phyloP scores from a whole-genome alignment of 768 basidiomycete genomes.

The Lactifluus rugatus region DNA sequence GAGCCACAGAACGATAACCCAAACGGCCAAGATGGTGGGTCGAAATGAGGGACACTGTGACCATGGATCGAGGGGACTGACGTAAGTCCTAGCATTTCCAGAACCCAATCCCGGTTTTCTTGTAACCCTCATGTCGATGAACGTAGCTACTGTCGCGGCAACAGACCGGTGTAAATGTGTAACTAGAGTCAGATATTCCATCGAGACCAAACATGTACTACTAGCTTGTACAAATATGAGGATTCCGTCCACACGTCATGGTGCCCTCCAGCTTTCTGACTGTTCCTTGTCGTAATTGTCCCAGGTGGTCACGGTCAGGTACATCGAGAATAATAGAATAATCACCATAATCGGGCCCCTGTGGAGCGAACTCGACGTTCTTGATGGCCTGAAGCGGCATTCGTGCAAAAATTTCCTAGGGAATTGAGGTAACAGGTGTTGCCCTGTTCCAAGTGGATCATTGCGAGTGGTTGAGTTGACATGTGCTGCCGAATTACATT shows the following conservation, averaged over 20 bases:
- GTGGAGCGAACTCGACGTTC: background rate
- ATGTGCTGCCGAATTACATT: too few species aligned
- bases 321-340: conserved; percentile 4
- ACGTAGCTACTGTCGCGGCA: conserved; percentile 8
- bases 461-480: background rate
- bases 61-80: background rate
- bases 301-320: conserved; percentile 4
- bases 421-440: too few species aligned
- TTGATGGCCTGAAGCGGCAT: background rate
- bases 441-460: too few species aligned
- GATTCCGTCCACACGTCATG: background rate
- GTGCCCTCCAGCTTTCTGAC: conserved; percentile 8
- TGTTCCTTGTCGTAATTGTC: conserved; percentile 8
- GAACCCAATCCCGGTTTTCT: too few species aligned
- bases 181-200: background rate
- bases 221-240: conserved; percentile 4
- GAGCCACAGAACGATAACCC: background rate
- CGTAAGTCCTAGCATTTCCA: background rate
- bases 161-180: conserved; percentile 7
- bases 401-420: background rate
- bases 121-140: too few species aligned
- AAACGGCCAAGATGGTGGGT: background rate
- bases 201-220: background rate
- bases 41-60: background rate
- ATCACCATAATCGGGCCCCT: background rate